phyloP scores from a whole-genome alignment of 495 filamentous ascomycete species.

The Schizothecium vesticola region DNA sequence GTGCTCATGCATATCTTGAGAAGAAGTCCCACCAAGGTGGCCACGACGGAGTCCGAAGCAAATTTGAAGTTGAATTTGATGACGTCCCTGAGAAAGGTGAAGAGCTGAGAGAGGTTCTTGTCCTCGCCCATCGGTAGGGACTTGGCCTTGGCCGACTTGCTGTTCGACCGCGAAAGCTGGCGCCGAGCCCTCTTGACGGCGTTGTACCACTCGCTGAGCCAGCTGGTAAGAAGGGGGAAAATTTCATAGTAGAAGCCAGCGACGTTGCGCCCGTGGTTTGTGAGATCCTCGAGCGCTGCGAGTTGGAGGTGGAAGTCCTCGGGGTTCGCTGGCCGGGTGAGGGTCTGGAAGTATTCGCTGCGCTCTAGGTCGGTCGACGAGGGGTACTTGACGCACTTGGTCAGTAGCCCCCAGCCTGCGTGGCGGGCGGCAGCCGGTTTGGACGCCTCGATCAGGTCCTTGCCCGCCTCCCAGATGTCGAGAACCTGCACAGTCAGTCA shows the following conservation, averaged over 20 bases:
- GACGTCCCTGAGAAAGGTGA: conserved; percentile 69
- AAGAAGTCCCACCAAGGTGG: conserved; percentile 58
- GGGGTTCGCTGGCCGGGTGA: conserved; percentile 45
- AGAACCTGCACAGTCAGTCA: conserved; percentile 25
- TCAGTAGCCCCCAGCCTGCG: conserved; percentile 58
- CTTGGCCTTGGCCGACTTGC: conserved; percentile 42
- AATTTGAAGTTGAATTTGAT: conserved; percentile 80
- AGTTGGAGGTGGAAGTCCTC: conserved; percentile 62
- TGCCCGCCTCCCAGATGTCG: conserved; percentile 58
- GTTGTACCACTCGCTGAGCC: conserved; percentile 54
- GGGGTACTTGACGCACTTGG: conserved; percentile 56
- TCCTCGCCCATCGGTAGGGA: conserved; percentile 55
- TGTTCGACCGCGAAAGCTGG: conserved; percentile 28
- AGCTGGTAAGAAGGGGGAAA: conserved; percentile 51
- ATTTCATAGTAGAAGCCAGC: conserved; percentile 60
- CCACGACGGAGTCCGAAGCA: conserved; percentile 62
- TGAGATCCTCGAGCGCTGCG: conserved; percentile 55
- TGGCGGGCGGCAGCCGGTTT: conserved; percentile 49
- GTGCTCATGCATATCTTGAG: conserved; percentile 73
- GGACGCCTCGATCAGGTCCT: conserved; percentile 55
- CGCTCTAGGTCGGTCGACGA: conserved; percentile 60
- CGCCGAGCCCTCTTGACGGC: conserved; percentile 46
- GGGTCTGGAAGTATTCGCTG: conserved; percentile 56
- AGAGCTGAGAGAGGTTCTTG: conserved; percentile 60
- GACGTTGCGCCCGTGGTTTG: conserved; percentile 57